Base-by-base conservation (phyloP, 306 rosid species). In the Erythrophleum fordii region DNA sequence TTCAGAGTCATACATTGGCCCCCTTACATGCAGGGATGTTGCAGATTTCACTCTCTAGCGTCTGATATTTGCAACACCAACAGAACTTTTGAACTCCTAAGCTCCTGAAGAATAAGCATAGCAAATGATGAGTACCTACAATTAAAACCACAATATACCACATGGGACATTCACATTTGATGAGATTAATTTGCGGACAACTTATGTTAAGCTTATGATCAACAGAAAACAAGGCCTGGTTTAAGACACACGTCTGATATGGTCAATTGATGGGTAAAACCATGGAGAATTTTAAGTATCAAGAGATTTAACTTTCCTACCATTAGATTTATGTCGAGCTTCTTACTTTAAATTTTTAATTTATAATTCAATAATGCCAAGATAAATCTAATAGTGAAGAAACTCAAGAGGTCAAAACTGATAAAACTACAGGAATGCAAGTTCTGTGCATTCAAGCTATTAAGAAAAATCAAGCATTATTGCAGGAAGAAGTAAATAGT, bases 401-500 rank as follows among this genome's bases (percentile, higher is more conserved):
- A 3, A 8, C 6, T 17, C 25, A 58, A 23, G 62, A 3, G 62
- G 31, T 23, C 28, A 23, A 56, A 23, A n/a, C n/a, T 56, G 62
- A 35, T 34, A 65, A 5, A 17, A 64, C 13, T 14, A 10, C 7
- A 4, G 29, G 0, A 68, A 69, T 49, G 51, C 77, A 69, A 13
- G 66, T 53, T 14, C 8, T 18, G 39, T 68, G 73, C 69, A 28
- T 66, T 62, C 34, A 72, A 58, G 74, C 68, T 49, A 76, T 53
- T 78, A 29, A 82, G 74, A 79, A 80, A 82, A 66, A 20, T 68
- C 7, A 59, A 18, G 53, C 79, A 80, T 77, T 81, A 86, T 67
- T 78, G 82, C 58, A 75, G 22, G 78, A 23, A 60, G 82, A 48
- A 87, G 89, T 88, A 84, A 90, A 86, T 80, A 75, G 51, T 8